Base-by-base conservation (phyloP, 495 filamentous ascomycete species). In the Talaromyces wortmannii region DNA sequence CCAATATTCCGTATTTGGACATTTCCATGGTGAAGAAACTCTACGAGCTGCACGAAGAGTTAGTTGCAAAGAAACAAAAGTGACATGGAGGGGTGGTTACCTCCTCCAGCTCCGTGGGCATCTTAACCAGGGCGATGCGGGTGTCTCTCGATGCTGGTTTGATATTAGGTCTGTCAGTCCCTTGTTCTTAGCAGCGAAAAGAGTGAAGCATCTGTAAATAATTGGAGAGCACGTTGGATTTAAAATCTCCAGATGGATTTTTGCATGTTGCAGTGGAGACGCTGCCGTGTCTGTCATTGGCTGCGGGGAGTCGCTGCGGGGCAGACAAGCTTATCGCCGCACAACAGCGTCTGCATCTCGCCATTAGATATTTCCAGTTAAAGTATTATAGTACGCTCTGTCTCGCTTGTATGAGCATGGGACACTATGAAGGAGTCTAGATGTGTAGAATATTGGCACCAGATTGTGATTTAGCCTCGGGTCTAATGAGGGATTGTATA, bases 11-110 rank as follows among this genome's bases (percentile, higher is more conserved):
- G 83, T 54, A 96, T 88, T 63, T 90, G 84, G 8, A 88, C 87
- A 68, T 92, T 96, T 46, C 87, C 89, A 74, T 95, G 85, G 64
- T 89, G 87, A 32, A 97, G 87, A 63, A 97, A 95, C 60, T 90
- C 90, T 55, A 95, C 91, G 46, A 97, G 82, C 91, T 95, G 60
- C 30, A 36, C 12, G 6, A 46, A 53, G 18, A 5, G 61, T 30
- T 16, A 52, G 48, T 63, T 61, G 52, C 46, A 32, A n/a, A 50
- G 3, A 55, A 17, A 8, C 43, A 0, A 31, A 15, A 56, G 8
- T 12, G 36, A 8, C 12, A 43, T 15, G 3, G 17, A 45, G 7
- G 0, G 31, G 11, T n/a, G 48, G 64, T 49, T 69, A 92, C 90
- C 70, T 94, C 90, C 70, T 94, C 89, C 42, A 92, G 68, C 76